These are phyloP conservation scores for Geotrichum candidum DNA, from an alignment of 1,139 yeast genomes.

Conservation along the genomic window DNA sequence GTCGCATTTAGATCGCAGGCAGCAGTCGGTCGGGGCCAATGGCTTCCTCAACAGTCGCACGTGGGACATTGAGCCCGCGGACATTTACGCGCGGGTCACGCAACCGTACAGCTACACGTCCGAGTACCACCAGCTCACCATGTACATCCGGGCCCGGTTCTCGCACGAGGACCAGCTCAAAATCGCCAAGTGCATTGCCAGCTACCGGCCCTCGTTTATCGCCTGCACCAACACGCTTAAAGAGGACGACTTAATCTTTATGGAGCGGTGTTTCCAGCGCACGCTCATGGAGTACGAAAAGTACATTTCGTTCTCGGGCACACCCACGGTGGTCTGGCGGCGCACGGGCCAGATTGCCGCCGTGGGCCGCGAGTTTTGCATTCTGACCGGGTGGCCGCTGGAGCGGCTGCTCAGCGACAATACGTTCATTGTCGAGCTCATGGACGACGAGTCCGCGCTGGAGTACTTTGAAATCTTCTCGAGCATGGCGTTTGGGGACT, in stretches of 20 bases:
- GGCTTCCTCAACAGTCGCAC: constrained; percentile 5
- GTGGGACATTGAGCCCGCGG: constrained; percentile 49
- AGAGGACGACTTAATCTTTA: constrained; percentile 85
- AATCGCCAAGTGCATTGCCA: constrained; percentile 85
- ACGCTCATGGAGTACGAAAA: constrained; percentile 84
- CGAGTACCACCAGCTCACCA: constrained; percentile 77
- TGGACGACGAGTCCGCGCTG: constrained; percentile 81
- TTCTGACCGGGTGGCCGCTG: constrained; percentile 82
- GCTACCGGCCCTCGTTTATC: constrained; percentile 83
- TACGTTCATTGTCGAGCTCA: constrained; percentile 78
- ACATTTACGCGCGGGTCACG: constrained; percentile 67
- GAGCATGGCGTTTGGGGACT: constrained; percentile 85
- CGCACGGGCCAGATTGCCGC: constrained; percentile 93
- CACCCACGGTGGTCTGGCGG: constrained; percentile 94
- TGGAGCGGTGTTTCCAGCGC: constrained; percentile 94
- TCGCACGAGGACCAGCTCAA: constrained; percentile 63
- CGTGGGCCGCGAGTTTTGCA: constrained; percentile 86
- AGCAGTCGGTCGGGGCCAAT: constrained; percentile 3
- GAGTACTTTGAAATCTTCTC: constrained; percentile 84
- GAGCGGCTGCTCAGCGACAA: constrained; percentile 48
- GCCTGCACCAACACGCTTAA: constrained; percentile 86
- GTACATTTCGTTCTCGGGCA: constrained; percentile 76
- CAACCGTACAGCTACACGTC: constrained; percentile 84
- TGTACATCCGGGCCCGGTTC: constrained; percentile 67
- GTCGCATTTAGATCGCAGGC: neutral